A percentile compares a stretch with the other conserved stretches of the same genome.
These are phyloP conservation scores for Lophiotrema nucula DNA, from an alignment of 495 filamentous ascomycete genomes.

Conservation along the genomic window DNA sequence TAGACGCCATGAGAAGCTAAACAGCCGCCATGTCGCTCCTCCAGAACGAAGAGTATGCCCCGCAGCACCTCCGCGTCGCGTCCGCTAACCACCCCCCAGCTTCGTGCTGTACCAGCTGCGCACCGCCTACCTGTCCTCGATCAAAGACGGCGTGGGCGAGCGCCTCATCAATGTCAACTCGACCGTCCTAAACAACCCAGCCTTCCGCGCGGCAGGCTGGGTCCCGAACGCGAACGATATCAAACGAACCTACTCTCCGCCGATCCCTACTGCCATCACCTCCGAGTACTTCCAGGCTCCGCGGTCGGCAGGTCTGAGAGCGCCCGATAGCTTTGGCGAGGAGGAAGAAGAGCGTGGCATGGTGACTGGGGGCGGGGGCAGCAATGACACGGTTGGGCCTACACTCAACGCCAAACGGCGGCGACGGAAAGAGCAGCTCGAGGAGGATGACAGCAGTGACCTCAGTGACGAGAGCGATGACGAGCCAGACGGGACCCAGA, in stretches of 20 bases:
- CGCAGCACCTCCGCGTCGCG: neutral
- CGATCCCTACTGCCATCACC: slow-evolving; percentile 84
- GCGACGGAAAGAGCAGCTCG: slow-evolving; percentile 68
- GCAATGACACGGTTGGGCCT: slow-evolving; percentile 68
- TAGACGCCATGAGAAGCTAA: slow-evolving; percentile 3
- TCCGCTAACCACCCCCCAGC: slow-evolving; percentile 48
- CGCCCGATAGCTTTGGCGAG: slow-evolving; percentile 61
- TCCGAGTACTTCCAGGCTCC: slow-evolving; percentile 91
- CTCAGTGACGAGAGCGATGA: slow-evolving; percentile 96
- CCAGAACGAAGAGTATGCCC: slow-evolving; percentile 88
- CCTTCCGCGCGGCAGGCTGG: slow-evolving; percentile 95
- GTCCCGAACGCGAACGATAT: slow-evolving; percentile 69
- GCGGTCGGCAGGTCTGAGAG: slow-evolving; percentile 48
- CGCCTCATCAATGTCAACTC: slow-evolving; percentile 91
- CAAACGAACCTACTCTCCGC: slow-evolving; percentile 91
- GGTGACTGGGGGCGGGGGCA: slow-evolving; percentile 72
- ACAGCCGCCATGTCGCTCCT: slow-evolving; percentile 74
- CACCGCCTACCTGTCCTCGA: slow-evolving; percentile 81
- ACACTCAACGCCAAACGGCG: slow-evolving; percentile 50
- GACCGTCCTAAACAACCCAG: slow-evolving; percentile 85
- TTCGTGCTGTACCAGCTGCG: slow-evolving; percentile 92
- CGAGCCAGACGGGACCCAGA: slow-evolving; percentile 61
- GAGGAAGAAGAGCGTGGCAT: slow-evolving; percentile 80
- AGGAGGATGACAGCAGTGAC: slow-evolving; percentile 96
- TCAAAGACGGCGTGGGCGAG: slow-evolving; percentile 95